These are phyloP conservation scores for Xylariales sp. DNA, from an alignment of 2,329 filamentous ascomycete species.

Conservation along the genomic window DNA sequence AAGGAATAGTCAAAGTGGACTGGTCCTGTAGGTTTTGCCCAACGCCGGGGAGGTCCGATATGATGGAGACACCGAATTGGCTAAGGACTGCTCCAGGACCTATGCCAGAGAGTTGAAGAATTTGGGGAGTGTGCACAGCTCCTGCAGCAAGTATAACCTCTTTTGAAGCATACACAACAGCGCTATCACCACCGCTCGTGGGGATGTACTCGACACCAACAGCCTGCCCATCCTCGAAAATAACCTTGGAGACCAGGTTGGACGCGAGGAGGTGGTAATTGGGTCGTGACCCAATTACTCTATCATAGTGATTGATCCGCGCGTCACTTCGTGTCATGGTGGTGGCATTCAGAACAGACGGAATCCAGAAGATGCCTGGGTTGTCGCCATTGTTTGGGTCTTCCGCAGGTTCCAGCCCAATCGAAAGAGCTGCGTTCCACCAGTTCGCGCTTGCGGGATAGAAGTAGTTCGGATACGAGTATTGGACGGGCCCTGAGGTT, in stretches of 20 bases:
- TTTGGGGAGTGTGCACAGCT: slow-evolving; percentile 33
- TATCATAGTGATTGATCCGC: slow-evolving; percentile 21
- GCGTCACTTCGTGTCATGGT: slow-evolving; percentile 24
- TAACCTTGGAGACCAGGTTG: slow-evolving; percentile 49
- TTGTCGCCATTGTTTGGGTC: slow-evolving; percentile 18
- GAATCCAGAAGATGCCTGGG: slow-evolving; percentile 23
- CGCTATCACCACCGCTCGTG: slow-evolving; percentile 17
- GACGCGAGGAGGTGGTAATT: slow-evolving; percentile 58
- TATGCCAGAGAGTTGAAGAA: slow-evolving; percentile 46
- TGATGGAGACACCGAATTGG: slow-evolving; percentile 30
- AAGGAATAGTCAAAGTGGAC: slow-evolving; percentile 18
- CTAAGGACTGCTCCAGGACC: slow-evolving; percentile 32
- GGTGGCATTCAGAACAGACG: slow-evolving; percentile 22
- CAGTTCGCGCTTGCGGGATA: slow-evolving; percentile 22
- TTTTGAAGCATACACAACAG: slow-evolving; percentile 41
- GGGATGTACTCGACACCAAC: slow-evolving; percentile 55
- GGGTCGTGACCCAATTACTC: slow-evolving; percentile 33
- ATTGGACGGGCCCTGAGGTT: slow-evolving; percentile 21
- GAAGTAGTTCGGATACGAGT: slow-evolving; percentile 26
- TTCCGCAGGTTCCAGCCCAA: slow-evolving; percentile 15
- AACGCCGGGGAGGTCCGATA: slow-evolving; percentile 42
- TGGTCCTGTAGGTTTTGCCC: slow-evolving; percentile 43
- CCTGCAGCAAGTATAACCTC: slow-evolving; percentile 40
- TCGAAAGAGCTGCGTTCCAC: slow-evolving; percentile 20
- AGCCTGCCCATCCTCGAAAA: slow-evolving; percentile 50